phyloP scores from a whole-genome alignment of 176 grass and related monocot species.

The Puccinellia tenuiflora region DNA sequence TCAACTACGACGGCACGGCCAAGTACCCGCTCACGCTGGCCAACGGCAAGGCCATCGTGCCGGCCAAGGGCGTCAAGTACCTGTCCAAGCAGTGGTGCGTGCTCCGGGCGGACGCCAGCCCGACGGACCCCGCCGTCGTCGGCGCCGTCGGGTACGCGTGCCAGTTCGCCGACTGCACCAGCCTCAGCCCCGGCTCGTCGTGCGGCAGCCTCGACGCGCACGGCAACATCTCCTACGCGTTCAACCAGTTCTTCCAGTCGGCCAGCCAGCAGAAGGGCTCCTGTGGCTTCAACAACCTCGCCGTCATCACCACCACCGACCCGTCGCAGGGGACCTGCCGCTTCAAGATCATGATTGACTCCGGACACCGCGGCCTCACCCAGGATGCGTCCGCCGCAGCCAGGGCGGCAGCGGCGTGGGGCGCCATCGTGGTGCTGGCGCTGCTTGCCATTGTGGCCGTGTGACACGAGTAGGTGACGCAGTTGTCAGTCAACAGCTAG shows the following conservation, averaged over 20 bases:
- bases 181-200: constrained; percentile 63
- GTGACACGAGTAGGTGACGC: background rate
- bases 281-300: constrained; percentile 63
- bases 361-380: constrained; percentile 39
- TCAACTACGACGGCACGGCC: constrained; percentile 81
- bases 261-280: constrained; percentile 56
- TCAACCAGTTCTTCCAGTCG: constrained; percentile 87
- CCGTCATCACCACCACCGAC: constrained; percentile 54
- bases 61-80: constrained; percentile 72
- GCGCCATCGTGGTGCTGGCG: background rate
- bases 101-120: constrained; percentile 43
- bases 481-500: background rate
- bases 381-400: background rate
- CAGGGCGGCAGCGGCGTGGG: background rate
- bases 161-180: constrained; percentile 79
- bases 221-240: constrained; percentile 75
- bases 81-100: constrained; percentile 78
- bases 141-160: constrained; percentile 54
- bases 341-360: constrained; percentile 79
- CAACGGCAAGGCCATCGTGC: constrained; percentile 28
- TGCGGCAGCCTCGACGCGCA: constrained; percentile 54
- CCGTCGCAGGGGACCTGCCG: constrained; percentile 62
- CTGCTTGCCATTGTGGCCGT: background rate
- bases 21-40: constrained; percentile 60
- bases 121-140: constrained; percentile 23